Conservation (phyloP, 2,329 filamentous ascomycete genomes). For the Coleophoma crateriformis region DNA sequence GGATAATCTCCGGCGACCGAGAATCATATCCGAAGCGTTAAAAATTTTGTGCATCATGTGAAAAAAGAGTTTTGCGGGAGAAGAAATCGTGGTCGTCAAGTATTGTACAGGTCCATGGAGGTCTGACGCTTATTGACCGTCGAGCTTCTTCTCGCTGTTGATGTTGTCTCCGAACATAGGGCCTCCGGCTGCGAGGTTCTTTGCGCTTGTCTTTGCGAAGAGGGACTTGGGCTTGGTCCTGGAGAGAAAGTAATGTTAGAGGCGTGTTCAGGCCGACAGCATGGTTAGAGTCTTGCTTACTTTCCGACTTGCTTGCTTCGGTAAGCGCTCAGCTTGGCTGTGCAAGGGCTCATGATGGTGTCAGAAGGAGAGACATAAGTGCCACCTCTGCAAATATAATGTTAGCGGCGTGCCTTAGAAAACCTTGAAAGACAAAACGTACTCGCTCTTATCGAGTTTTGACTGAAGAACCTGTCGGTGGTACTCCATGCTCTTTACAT, state of each 20-base stretch:
- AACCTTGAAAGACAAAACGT: constrained; percentile 24
- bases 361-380: constrained; percentile 78
- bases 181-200: constrained; percentile 41
- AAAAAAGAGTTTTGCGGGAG: neutral
- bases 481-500: constrained; percentile 67
- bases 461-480: constrained; percentile 70
- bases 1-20: too few species aligned
- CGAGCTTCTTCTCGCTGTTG: constrained; percentile 1
- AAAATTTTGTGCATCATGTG: too few species aligned
- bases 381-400: constrained; percentile 15
- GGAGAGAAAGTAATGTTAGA: constrained; percentile 12
- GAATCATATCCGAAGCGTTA: too few species aligned
- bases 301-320: constrained; percentile 77
- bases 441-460: constrained; percentile 65
- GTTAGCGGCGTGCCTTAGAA: constrained; percentile 18
- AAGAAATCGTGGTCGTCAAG: too few species aligned
- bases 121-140: neutral
- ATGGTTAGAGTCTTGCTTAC: constrained; percentile 40
- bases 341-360: constrained; percentile 82
- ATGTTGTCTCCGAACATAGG: constrained; percentile 20
- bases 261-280: neutral
- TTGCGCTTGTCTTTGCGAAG: constrained; percentile 60
- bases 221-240: constrained; percentile 64
- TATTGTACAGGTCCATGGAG: too few species aligned
- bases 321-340: constrained; percentile 74